Conservation (phyloP, 2,329 filamentous ascomycete genomes). For the Scorias spongiosa region DNA sequence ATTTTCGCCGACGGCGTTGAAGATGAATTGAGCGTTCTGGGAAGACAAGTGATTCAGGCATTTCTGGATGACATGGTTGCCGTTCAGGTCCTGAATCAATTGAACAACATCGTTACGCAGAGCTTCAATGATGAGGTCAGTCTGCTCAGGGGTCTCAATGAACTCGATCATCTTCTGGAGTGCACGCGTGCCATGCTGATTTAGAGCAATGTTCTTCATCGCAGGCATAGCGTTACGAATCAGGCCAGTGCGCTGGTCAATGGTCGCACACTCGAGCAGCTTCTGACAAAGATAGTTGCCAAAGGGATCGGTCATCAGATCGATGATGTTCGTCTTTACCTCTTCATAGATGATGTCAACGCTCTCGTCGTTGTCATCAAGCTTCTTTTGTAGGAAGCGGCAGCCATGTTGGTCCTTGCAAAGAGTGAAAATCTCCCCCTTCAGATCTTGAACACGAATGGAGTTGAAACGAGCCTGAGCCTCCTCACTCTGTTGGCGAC, state of each 20-base stretch:
- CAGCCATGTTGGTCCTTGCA: constrained; percentile 99
- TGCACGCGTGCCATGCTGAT: constrained; percentile 92
- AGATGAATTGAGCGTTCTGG: constrained; percentile 85
- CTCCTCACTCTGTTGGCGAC: constrained; percentile 59
- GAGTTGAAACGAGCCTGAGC: constrained; percentile 66
- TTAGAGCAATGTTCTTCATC: constrained; percentile 85
- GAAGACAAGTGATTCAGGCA: constrained; percentile 87
- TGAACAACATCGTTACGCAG: constrained; percentile 75
- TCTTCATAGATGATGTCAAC: constrained; percentile 89
- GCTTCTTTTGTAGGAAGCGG: constrained; percentile 89
- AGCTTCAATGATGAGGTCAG: constrained; percentile 73
- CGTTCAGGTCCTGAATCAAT: constrained; percentile 92
- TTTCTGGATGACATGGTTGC: constrained; percentile 98
- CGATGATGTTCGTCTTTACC: constrained; percentile 83
- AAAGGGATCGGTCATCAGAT: constrained; percentile 98
- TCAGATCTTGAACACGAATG: constrained; percentile 63
- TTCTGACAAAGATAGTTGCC: constrained; percentile 99
- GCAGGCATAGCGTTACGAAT: constrained; percentile 79
- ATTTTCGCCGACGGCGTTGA: constrained; percentile 75
- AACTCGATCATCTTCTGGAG: constrained; percentile 99
- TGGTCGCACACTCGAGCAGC: constrained; percentile 84
- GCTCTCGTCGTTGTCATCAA: constrained; percentile 74
- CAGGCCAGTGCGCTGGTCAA: constrained; percentile 83
- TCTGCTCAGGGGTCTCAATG: constrained; percentile 72
- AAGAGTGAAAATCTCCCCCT: constrained; percentile 70